Conservation (phyloP, 2,329 filamentous ascomycete species). For the Malbranchea cinnamomea region DNA sequence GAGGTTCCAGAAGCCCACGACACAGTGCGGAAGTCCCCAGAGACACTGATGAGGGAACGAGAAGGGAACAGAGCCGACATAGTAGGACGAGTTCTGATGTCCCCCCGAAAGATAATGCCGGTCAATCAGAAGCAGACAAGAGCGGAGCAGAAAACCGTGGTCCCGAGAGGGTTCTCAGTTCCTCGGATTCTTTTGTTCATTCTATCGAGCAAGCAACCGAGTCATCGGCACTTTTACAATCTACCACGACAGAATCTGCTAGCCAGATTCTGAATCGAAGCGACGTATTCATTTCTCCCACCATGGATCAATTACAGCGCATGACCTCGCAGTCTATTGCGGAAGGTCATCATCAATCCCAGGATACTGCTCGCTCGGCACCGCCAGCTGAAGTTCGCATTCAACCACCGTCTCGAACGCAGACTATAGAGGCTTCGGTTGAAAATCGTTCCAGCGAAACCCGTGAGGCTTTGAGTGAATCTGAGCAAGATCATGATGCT, state of each 20-base stretch:
- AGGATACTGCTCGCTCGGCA: conserved; percentile 21
- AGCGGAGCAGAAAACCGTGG: conserved; percentile 35
- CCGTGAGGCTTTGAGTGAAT: conserved; percentile 12
- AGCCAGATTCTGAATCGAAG: conserved; percentile 82
- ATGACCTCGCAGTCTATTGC: conserved; percentile 17
- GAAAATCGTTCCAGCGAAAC: conserved; percentile 1
- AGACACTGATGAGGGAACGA: conserved; percentile 23
- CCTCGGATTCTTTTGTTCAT: conserved; percentile 60
- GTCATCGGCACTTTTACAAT: conserved; percentile 54
- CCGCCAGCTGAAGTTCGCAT: conserved; percentile 13
- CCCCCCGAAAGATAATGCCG: too few relatives aligned
- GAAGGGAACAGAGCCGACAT: conserved; percentile 56
- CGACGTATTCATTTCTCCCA: conserved; percentile 74
- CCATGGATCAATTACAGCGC: conserved; percentile 33
- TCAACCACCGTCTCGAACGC: conserved; percentile 16
- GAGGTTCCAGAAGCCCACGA: conserved; percentile 29
- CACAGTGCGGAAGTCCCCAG: conserved; percentile 16
- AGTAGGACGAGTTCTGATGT: too few relatives aligned
- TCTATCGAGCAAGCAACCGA: conserved; percentile 60
- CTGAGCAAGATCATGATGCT: conserved; percentile 14
- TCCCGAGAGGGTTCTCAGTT: conserved; percentile 42
- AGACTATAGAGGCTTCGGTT: conserved; percentile 9
- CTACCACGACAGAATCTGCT: conserved; percentile 57
- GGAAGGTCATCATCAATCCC: conserved; percentile 17
- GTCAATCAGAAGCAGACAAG: conserved; percentile 37